phyloP scores from a whole-genome alignment of 2,329 filamentous ascomycete genomes.

The Xylaria sp. region DNA sequence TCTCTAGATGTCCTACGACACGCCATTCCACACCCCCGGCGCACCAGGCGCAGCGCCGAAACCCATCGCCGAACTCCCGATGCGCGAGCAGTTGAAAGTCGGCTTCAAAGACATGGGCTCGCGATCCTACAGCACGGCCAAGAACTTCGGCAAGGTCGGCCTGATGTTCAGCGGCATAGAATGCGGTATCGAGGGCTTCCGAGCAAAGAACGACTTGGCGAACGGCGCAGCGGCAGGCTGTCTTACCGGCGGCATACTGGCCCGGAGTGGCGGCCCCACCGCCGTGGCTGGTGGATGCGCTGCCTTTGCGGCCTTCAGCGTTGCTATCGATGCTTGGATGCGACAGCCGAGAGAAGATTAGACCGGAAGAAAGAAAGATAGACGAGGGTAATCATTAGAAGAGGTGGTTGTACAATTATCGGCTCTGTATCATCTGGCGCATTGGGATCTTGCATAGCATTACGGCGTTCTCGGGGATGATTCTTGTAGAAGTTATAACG shows the following conservation, averaged over 20 bases:
- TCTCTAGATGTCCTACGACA: constrained; percentile 94
- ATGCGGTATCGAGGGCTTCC: constrained; percentile 91
- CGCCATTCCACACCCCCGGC: constrained; percentile 71
- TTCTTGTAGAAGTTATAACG: constrained; percentile 20
- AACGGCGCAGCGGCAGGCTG: constrained; percentile 92
- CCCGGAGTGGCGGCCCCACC: constrained; percentile 87
- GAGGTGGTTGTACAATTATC: constrained; percentile 26
- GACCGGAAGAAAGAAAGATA: neutral
- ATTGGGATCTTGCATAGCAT: constrained; percentile 39
- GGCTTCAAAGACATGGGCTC: constrained; percentile 96
- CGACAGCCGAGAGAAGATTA: constrained; percentile 75
- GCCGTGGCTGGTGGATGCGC: constrained; percentile 87
- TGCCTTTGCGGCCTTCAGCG: constrained; percentile 92
- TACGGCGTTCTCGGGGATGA: constrained; percentile 33
- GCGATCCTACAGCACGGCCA: constrained; percentile 82
- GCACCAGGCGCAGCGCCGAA: constrained; percentile 51
- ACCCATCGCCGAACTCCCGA: constrained; percentile 72
- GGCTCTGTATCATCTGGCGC: constrained; percentile 35
- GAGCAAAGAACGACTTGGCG: constrained; percentile 91
- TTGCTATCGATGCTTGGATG: constrained; percentile 94
- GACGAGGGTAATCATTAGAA: constrained; percentile 5
- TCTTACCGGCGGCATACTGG: constrained; percentile 88
- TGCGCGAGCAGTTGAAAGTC: constrained; percentile 81
- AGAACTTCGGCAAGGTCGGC: constrained; percentile 95
- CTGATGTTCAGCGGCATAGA: constrained; percentile 92